phyloP scores from a whole-genome alignment of 1,284 basidiomycete genomes.

The Trametes sp. region DNA sequence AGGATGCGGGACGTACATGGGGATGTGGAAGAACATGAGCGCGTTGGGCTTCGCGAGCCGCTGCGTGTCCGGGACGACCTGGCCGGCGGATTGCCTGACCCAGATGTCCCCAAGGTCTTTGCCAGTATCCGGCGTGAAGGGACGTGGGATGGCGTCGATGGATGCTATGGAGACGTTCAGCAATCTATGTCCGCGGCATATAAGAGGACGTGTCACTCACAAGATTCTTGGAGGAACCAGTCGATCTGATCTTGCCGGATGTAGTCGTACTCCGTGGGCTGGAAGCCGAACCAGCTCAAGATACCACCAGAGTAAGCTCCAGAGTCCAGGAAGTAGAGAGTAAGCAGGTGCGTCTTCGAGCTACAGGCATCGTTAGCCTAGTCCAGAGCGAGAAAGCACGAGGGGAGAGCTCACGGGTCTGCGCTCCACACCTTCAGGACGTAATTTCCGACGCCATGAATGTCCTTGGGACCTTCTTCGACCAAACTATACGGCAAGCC shows the following conservation, averaged over 20 bases:
- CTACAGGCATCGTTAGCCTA: conserved; percentile 45
- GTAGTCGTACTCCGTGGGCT: conserved; percentile 81
- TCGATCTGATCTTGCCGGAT: conserved; percentile 83
- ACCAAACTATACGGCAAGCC: conserved; percentile 87
- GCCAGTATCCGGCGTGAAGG: conserved; percentile 78
- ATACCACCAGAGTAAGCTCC: conserved; percentile 74
- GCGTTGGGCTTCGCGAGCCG: conserved; percentile 90
- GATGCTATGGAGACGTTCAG: conserved; percentile 21
- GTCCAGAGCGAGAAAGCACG: conserved; percentile 19
- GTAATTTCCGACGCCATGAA: conserved; percentile 91
- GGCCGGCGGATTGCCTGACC: conserved; percentile 57
- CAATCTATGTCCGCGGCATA: neutral
- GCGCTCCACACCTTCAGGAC: conserved; percentile 79
- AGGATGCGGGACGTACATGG: conserved; percentile 64
- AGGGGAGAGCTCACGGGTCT: conserved; percentile 64
- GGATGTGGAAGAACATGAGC: conserved; percentile 96
- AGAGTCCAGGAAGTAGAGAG: conserved; percentile 94
- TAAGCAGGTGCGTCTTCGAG: conserved; percentile 87
- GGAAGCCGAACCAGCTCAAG: conserved; percentile 66
- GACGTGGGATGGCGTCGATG: conserved; percentile 78
- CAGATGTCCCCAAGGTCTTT: conserved; percentile 74
- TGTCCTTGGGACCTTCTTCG: conserved; percentile 77
- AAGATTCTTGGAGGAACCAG: conserved; percentile 87
- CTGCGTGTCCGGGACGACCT: conserved; percentile 59
- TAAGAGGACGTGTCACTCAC: conserved; percentile 45